Evolutionary conservation across 2,329 filamentous ascomycete genomes (phyloP), one percentile per base, ranked within the genome.

Genomic region (Diaporthe longicolla): DNA sequence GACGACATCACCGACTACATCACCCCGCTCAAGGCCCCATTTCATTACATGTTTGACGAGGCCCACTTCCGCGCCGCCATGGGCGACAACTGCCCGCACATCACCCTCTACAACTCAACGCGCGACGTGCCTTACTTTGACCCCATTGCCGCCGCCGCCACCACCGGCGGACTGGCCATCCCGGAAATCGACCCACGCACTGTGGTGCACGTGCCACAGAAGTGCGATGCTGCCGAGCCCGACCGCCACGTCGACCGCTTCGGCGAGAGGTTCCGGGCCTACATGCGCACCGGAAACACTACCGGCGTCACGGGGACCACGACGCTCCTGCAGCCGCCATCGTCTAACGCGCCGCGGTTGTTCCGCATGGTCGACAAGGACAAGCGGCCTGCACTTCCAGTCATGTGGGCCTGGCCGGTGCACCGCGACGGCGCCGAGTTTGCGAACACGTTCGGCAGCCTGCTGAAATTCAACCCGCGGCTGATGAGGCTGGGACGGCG

Each of bases 351-450:
- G 7, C 83, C 84, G 0, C 81, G 84, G 11, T 77, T 84, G 21
- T 80, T 85, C 72, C 82, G 83, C 32, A 82, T 85, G 74, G 81
- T 81, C 72, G 70, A 73, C 65, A 54, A 66, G 65, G 73, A 85
- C 84, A 82, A 84, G 84, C 32, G 63, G 32, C 63, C 63, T 5
- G 48, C n/a, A 9, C 48, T 68, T 8, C 48, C 63, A 8, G 84
- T 85, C 6, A 82, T 85, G 54, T 85, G 82, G 80, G 85, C 87
- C 72, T 87, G 83, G 83, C 85, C 84, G 21, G 82, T 84, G 21
- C 85, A 83, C 73, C 83, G 83, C n/a, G 87, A 88, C 75, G 85
- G 86, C 0, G 84, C 86, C 10, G 86, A 87, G 74, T 84, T 88
- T 68, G 83, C 82, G 15, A 82, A 84, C 43, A 85, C 84, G 0